These are phyloP conservation scores for Huntiella moniliformis DNA, from an alignment of 2,329 filamentous ascomycete genomes.

Conservation along the genomic window DNA sequence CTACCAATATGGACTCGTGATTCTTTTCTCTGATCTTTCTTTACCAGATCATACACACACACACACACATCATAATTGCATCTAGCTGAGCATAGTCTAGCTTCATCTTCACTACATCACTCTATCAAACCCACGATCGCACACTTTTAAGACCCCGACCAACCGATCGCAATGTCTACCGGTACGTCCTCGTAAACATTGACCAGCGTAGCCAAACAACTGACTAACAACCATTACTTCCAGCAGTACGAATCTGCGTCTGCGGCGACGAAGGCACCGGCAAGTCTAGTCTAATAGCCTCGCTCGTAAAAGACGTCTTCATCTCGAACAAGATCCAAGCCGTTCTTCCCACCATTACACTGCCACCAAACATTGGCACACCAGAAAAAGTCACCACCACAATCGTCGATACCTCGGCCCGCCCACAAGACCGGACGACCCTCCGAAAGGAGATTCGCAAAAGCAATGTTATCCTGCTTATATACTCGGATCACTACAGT, in stretches of 20 bases:
- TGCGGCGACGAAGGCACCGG: constrained; percentile 94
- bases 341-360: constrained; percentile 84
- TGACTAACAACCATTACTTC: neutral
- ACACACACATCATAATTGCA: too few species aligned
- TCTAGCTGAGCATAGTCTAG: too few species aligned
- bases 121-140: too few species aligned
- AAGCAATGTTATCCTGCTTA: constrained; percentile 87
- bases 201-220: neutral
- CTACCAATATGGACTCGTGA: too few species aligned
- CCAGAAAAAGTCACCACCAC: constrained; percentile 95
- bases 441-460: constrained; percentile 90
- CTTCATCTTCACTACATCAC: too few species aligned
- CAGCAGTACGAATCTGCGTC: constrained; percentile 72
- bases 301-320: constrained; percentile 92
- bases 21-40: too few species aligned
- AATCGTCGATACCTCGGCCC: constrained; percentile 89
- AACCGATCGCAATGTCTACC: neutral
- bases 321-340: constrained; percentile 89
- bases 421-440: constrained; percentile 79
- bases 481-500: constrained; percentile 97
- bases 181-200: neutral
- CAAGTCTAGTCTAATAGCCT: constrained; percentile 84
- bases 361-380: constrained; percentile 79
- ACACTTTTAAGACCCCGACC: too few species aligned
- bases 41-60: too few species aligned